A percentile compares a stretch with the other conserved stretches of the same genome.
phyloP scores from a whole-genome alignment of 345 rosid genomes.

The Brassica nigra region DNA sequence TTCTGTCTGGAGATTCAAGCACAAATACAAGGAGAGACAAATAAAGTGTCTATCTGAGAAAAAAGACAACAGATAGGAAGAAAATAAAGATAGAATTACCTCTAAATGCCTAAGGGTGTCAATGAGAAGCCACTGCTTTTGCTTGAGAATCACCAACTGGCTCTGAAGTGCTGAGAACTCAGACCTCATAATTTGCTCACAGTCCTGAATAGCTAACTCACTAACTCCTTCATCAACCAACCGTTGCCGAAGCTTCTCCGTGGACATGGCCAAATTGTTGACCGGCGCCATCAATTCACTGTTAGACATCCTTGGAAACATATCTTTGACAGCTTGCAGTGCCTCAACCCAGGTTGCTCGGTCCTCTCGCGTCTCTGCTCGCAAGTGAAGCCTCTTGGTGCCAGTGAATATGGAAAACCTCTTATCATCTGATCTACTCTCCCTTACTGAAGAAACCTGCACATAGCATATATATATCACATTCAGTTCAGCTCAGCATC shows the following conservation, averaged over 20 bases:
- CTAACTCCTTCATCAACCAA: slow-evolving; percentile 71
- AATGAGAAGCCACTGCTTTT: slow-evolving; percentile 80
- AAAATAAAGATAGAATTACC: slow-evolving; percentile 47
- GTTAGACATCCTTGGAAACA: slow-evolving; percentile 95
- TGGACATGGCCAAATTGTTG: slow-evolving; percentile 56
- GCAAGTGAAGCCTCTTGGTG: slow-evolving; percentile 81
- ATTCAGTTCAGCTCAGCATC: not conserved
- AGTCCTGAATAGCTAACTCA: slow-evolving; percentile 76
- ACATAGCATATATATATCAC: not conserved
- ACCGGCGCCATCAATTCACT: slow-evolving; percentile 82
- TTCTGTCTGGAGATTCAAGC: slow-evolving; percentile 71
- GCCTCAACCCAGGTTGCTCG: slow-evolving; percentile 83
- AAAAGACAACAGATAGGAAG: not conserved
- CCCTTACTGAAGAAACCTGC: slow-evolving; percentile 74
- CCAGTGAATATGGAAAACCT: slow-evolving; percentile 93
- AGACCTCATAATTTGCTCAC: slow-evolving; percentile 83
- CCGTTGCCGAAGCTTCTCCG: slow-evolving; percentile 76
- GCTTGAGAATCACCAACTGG: slow-evolving; percentile 77
- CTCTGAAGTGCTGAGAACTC: slow-evolving; percentile 70
- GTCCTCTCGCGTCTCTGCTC: slow-evolving; percentile 88
- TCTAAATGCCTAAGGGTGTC: slow-evolving; percentile 90
- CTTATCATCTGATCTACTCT: slow-evolving; percentile 91
- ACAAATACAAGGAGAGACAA: not conserved
- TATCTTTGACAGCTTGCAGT: slow-evolving; percentile 82
- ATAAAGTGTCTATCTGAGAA: not conserved